Evolutionary conservation across 202 grass and related monocot genomes (phyloP), one percentile per base, ranked within the genome.

Genomic region (Miscanthus sacchariflorus): DNA sequence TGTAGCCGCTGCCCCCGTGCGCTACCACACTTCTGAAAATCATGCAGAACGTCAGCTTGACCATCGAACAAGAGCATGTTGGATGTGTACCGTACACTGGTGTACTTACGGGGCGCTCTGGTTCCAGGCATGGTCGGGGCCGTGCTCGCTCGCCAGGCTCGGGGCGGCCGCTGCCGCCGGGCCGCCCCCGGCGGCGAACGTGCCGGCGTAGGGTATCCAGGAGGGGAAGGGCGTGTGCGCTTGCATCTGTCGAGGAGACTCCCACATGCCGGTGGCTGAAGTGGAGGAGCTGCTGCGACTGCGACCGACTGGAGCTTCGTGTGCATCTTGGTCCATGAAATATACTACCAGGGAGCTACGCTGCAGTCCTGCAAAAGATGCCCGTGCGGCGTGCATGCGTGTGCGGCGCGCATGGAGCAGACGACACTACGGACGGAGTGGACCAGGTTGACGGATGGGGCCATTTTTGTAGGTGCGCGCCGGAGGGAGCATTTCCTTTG

Each of bases 291-390:
- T 67, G 25, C 64, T 68, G 64, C 64, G 61, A 64, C 23, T 64
- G 61, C 23, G 19, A 64, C 61, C 46, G 25, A 28, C 83, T 84
- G 49, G 81, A 44, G 64, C 76, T 27, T 91, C 70, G 48, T 49
- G 78, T 63, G 86, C 92, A 42, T 93, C 83, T 78, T 87, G 75
- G 78, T 80, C 89, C 92, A 91, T 93, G 81, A 81, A 87, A 82
- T 72, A 74, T 15, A 74, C 89, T 35, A 12, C n/a, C 18, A 18
- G 72, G 78, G 21, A 70, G 9, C 48, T 4, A 68, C 35, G 68
- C 50, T 64, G 76, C 76, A 36, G 28, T 42, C 36, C 5, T 36
- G 38, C 8, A 64, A 64, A 10, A 74, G 61, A 74, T 87, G 44
- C 79, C 56, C 72, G 78, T 36, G 65, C 66, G 43, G 39, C 71